Conservation (phyloP, 306 rosid species). For the Astragalus membranaceus region DNA sequence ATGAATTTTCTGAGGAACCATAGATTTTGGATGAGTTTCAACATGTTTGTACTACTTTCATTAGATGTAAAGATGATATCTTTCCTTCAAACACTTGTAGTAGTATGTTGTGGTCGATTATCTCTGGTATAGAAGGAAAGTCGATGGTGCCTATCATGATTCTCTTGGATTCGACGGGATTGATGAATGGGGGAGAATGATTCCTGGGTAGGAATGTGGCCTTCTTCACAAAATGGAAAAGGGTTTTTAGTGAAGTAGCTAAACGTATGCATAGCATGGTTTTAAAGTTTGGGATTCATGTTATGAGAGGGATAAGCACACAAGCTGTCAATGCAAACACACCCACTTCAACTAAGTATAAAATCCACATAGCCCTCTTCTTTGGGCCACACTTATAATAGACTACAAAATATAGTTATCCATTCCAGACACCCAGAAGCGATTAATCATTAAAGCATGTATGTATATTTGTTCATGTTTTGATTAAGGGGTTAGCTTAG, state of each 20-base stretch:
- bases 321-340: constrained; percentile 85
- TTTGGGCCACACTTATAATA: no score
- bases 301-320: constrained; percentile 95
- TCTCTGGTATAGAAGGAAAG: constrained; percentile 87
- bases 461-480: no score
- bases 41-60: background rate
- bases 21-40: background rate
- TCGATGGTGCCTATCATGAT: constrained; percentile 59
- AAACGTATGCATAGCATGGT: constrained; percentile 69
- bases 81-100: constrained; percentile 34
- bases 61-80: constrained; percentile 2
- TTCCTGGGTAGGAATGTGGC: constrained; percentile 89
- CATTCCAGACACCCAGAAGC: no score
- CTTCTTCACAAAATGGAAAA: constrained; percentile 66
- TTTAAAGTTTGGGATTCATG: constrained; percentile 90
- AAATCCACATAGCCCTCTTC: no score
- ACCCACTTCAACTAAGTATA: no score
- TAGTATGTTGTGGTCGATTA: constrained; percentile 94
- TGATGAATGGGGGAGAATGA: constrained; percentile 90
- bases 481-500: no score
- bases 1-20: background rate
- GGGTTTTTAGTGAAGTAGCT: constrained; percentile 70
- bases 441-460: background rate
- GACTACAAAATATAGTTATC: no score
- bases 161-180: constrained; percentile 88